Base-by-base conservation (phyloP, 805 yeast species). In the Groenewaldozyma tartarivorans region DNA sequence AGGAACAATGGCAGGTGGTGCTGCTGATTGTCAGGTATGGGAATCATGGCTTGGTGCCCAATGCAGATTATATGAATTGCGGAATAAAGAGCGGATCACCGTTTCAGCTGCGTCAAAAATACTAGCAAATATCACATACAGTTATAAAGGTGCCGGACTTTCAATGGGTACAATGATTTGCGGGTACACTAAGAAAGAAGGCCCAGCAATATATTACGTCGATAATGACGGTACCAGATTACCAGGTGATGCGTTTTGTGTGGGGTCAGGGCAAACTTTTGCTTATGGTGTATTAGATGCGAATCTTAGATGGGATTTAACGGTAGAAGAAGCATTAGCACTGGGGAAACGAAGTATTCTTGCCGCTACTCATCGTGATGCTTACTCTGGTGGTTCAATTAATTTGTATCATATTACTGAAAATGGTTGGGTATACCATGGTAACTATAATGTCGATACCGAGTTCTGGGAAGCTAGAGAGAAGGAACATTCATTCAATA, bases 1-100 rank as follows among this genome's bases (percentile, higher is more conserved):
- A 54, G 98, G 98, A 50, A 92, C 98, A 17, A 79, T 92, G 96
- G 98, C 98, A 26, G 98, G 98, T 66, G 97, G 97, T 69, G 98
- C 98, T 38, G 97, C 97, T 24, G 98, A 92, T 66, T 92, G 98
- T 71, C 98, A 92, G 63, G 92, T 72, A 65, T 92, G 98, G 98
- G 97, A 92, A 67, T 85, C 96, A 29, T 92, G 97, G 97, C 73
- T 92, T 46, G 98, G 98, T 48, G 70, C 95, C 15, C 96, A 92
- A 66, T 90, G 97, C 68, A 72, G 98, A 56, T 66, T 92, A 55
- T 94, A 88, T 62, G 98, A 92, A 63, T 72, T 92, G 56, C 76
- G 95, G 59, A 92, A 90, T 62, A 88, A 90, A 65, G 90, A 87
- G 65, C 76, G 98, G 54, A 92, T 92, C 50, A 77, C 92, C 4